Base-by-base conservation (phyloP, 2,329 filamentous ascomycete genomes). In the Trichophyton benhamiae region DNA sequence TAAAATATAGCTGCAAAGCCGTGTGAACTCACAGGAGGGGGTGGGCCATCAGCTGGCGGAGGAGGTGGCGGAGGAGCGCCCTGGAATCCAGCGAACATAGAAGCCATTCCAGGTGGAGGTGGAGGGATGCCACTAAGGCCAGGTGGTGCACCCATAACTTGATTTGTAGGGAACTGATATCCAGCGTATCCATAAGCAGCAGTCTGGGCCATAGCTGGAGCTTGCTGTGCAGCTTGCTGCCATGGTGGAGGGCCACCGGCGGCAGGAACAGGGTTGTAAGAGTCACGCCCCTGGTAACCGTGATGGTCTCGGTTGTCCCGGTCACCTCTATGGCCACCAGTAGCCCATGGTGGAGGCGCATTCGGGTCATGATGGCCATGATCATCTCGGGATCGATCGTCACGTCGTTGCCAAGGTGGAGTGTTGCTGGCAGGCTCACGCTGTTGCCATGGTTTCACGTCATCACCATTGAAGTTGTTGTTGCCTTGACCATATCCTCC, bases 381-480 rank as follows among this genome's bases (percentile, higher is more conserved):
- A 65, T 81, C 78, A 49, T 80, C 77, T 60, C 79, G 75, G 61
- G 75, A 77, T 65, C 83, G 81, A 61, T 87, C 84, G 64, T 80
- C 79, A 63, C 77, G 75, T 64, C 78, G 78, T 71, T 80, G 77
- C 89, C 91, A 96, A 6, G 91, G 91, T 67, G 91, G 91, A 62
- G 87, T 89, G 62, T 89, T 89, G 30, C 71, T 69, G 33, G 88
- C 91, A 17, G 90, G 89, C 42, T 87, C 89, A 70, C 89, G 85
- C 72, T 95, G 88, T 72, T 95, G 87, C 91, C 91, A 96, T 58
- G 91, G 91, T 75, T 89, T 92, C 67, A 83, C 79, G 67, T 87
- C 85, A 62, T 71, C 72, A 59, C 76, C 74, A 46, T 72, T 20
- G 8, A 25, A 48, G 74, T 60, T 74, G 63, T 60, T 74, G 63